Conservation (phyloP, 2,329 filamentous ascomycete species). For the Dactylonectria estremocensis region DNA sequence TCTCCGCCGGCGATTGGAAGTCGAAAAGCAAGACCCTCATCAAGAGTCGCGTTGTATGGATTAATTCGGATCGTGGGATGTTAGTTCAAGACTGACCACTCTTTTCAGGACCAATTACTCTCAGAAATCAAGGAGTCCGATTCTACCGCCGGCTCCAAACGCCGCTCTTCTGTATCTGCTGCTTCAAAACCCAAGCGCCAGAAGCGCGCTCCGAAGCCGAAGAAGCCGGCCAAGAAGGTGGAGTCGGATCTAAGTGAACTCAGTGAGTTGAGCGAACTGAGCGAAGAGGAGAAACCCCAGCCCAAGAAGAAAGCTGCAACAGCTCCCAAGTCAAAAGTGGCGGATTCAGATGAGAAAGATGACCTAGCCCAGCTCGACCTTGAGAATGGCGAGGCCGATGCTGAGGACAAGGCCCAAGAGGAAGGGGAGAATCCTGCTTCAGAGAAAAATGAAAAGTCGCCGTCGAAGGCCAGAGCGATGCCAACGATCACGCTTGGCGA, state of each 20-base stretch:
- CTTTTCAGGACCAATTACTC: slow-evolving; percentile 52
- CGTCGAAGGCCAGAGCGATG: slow-evolving; percentile 19
- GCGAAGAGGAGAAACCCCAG: slow-evolving; percentile 41
- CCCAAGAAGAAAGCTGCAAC: slow-evolving; percentile 37
- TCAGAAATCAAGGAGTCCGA: slow-evolving; percentile 48
- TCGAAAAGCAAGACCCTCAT: slow-evolving; percentile 72
- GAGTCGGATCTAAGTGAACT: slow-evolving; percentile 40
- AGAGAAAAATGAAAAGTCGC: slow-evolving; percentile 21
- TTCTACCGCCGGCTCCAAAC: slow-evolving; percentile 50
- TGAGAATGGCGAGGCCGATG: slow-evolving; percentile 27
- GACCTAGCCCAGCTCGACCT: slow-evolving; percentile 34
- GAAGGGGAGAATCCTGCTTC: not conserved
- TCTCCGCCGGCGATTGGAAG: slow-evolving; percentile 69
- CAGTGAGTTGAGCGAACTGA: slow-evolving; percentile 33
- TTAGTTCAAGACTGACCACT: slow-evolving; percentile 13
- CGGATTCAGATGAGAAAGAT: slow-evolving; percentile 50
- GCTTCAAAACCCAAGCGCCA: slow-evolving; percentile 59
- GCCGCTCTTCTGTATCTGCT: slow-evolving; percentile 52
- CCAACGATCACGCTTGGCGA: slow-evolving; percentile 39
- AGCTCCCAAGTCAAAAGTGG: slow-evolving; percentile 39
- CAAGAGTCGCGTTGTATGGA: slow-evolving; percentile 67
- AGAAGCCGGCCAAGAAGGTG: slow-evolving; percentile 37
- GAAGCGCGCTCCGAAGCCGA: slow-evolving; percentile 53
- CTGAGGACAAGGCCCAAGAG: slow-evolving; percentile 17
- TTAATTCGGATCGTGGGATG: not conserved